Percentiles rank a stretch among this genome's conserved stretches.
Conservation (phyloP, 192 early-diverging fungal genomes). For the Lunasporangiospora selenospora region DNA sequence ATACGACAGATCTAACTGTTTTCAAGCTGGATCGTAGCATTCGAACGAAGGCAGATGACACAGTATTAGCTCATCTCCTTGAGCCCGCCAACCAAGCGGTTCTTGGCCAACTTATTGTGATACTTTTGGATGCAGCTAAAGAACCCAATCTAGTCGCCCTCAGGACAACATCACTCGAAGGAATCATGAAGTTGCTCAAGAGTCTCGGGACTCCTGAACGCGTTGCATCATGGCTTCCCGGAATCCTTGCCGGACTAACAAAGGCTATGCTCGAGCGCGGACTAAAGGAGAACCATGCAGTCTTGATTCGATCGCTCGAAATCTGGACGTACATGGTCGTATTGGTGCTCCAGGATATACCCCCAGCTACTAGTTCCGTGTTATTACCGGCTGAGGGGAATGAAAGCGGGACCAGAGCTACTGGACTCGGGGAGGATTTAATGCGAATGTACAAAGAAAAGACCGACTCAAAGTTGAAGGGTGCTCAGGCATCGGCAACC, state of each 20-base stretch:
- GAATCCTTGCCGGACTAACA: slow-evolving; percentile 14
- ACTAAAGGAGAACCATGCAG: slow-evolving; percentile 31
- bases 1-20: neutral
- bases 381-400: neutral
- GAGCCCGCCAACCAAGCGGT: neutral
- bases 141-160: slow-evolving; percentile 16
- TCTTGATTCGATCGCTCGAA: slow-evolving; percentile 7
- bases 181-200: slow-evolving; percentile 20
- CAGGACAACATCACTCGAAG: slow-evolving; percentile 9
- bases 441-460: slow-evolving; percentile 33
- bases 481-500: too few species aligned
- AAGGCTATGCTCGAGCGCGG: slow-evolving; percentile 21
- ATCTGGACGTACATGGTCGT: slow-evolving; percentile 28
- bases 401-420: neutral
- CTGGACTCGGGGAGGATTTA: slow-evolving; percentile 1
- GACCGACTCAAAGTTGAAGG: neutral
- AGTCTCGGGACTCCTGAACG: slow-evolving; percentile 16
- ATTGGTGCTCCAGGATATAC: slow-evolving; percentile 3
- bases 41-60: slow-evolving; percentile 11
- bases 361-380: too few species aligned
- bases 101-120: slow-evolving; percentile 16
- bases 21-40: neutral
- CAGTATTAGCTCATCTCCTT: slow-evolving; percentile 5
- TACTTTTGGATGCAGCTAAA: slow-evolving; percentile 16
- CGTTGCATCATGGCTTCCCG: slow-evolving; percentile 21